Conservation (phyloP, 441 rosid genomes). For the Euphorbia celastroides region DNA sequence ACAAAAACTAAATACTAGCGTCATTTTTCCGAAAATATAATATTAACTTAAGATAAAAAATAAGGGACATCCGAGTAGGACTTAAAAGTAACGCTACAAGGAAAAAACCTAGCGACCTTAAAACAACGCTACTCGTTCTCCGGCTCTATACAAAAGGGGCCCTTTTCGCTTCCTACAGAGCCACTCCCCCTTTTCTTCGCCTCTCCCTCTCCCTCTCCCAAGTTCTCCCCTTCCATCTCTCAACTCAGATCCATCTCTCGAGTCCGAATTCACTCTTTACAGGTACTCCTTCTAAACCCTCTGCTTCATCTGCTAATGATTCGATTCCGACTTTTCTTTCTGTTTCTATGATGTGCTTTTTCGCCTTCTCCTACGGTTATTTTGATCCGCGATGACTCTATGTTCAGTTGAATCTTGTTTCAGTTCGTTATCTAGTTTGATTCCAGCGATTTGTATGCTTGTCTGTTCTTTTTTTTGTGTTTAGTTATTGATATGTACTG, state of each 20-base stretch:
- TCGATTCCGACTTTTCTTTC: neutral
- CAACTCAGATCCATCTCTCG: neutral
- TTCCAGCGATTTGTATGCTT: neutral
- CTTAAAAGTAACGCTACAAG: neutral
- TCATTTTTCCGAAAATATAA: too few relatives aligned
- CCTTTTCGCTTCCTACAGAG: too few relatives aligned
- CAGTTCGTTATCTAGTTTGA: neutral
- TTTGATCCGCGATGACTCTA: neutral
- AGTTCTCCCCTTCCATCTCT: neutral
- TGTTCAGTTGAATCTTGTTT: constrained; percentile 1
- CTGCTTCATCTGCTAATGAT: neutral
- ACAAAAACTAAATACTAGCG: too few relatives aligned
- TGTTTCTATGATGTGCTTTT: neutral
- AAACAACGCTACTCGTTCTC: neutral
- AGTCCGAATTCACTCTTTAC: neutral
- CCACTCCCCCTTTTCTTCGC: neutral
- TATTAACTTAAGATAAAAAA: too few relatives aligned
- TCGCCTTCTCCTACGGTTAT: neutral
- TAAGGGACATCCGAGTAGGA: neutral
- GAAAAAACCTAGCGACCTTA: constrained; percentile 1
- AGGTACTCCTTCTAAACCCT: constrained; percentile 6
- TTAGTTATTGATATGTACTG: neutral
- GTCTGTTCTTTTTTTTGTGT: neutral
- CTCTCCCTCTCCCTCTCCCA: neutral
- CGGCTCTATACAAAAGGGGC: neutral